Percentiles rank a stretch among this genome's conserved stretches.
phyloP scores from a whole-genome alignment of 306 rosid species.

The Leucaena leucocephala region DNA sequence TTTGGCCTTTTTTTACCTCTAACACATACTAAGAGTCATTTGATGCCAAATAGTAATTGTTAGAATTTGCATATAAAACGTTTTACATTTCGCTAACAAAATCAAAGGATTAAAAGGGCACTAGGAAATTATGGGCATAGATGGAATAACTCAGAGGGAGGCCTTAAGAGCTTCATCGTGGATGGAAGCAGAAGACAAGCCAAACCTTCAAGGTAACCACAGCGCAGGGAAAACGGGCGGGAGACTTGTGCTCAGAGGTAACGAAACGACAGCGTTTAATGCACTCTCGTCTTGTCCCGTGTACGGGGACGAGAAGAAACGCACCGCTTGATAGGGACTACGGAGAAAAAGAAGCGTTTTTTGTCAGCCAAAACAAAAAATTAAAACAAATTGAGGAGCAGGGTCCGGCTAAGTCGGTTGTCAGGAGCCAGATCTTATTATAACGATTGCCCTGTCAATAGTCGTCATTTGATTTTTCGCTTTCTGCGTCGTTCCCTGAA shows the following conservation, averaged over 20 bases:
- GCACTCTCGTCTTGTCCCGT: too few species aligned
- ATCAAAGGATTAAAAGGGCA: not conserved
- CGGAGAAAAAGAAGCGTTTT: not conserved
- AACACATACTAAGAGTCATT: conserved; percentile 47
- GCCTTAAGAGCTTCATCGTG: conserved; percentile 48
- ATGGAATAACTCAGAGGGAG: not conserved
- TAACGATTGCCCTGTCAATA: not conserved
- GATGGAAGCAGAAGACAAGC: conserved; percentile 11
- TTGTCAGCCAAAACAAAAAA: not conserved
- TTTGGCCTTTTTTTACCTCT: too few species aligned
- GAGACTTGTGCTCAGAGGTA: not conserved
- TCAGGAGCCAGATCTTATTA: not conserved
- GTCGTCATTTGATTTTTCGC: not conserved
- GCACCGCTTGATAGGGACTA: not conserved
- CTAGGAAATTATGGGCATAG: not conserved
- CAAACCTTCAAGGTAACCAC: not conserved
- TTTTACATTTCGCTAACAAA: not conserved
- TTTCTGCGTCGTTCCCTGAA: not conserved
- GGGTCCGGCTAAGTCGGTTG: not conserved
- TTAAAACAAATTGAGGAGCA: not conserved
- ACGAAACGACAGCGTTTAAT: not conserved
- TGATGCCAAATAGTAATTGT: conserved; percentile 84
- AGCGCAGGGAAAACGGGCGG: too few species aligned
- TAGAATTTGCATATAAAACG: conserved; percentile 12
- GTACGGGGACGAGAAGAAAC: not conserved